A percentile compares a stretch with the other conserved stretches of the same genome.
Evolutionary conservation across 148 eudicot genomes (phyloP).

Genomic region (Amaranthus palmeri): DNA sequence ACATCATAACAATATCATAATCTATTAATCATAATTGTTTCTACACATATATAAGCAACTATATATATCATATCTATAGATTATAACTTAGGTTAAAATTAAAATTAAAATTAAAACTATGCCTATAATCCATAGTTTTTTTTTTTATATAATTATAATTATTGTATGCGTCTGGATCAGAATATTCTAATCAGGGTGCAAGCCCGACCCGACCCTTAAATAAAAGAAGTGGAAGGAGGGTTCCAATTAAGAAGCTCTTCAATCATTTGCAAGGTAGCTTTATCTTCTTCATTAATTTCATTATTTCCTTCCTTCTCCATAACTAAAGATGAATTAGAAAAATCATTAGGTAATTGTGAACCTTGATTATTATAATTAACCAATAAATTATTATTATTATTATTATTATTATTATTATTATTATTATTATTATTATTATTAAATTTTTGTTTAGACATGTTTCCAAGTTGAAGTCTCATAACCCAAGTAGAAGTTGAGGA

Average conservation of each 20-base stretch:
- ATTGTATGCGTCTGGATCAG: no score
- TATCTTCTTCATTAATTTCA: constrained; percentile 58
- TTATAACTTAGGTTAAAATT: no score
- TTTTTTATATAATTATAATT: no score
- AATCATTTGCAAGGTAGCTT: constrained; percentile 73
- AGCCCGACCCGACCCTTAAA: background rate
- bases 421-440: background rate
- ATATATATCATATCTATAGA: no score
- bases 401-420: background rate
- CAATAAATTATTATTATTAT: background rate
- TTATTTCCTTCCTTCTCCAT: constrained; percentile 9
- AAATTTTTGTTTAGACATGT: background rate
- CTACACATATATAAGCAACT: no score
- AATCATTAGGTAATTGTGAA: no score
- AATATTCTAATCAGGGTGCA: no score
- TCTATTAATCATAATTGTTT: no score
- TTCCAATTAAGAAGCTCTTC: constrained; percentile 77
- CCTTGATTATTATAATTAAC: background rate
- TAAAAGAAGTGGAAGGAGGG: constrained; percentile 21
- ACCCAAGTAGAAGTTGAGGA: constrained; percentile 71
- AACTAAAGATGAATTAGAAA: constrained; percentile 8
- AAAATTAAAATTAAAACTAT: no score
- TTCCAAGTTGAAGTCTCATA: constrained; percentile 62
- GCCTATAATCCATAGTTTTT: no score
- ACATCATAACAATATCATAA: no score